Percentiles rank a stretch among this genome's conserved stretches.
Evolutionary conservation across 768 basidiomycete species (phyloP).

Genomic region (Suillus brevipes): DNA sequence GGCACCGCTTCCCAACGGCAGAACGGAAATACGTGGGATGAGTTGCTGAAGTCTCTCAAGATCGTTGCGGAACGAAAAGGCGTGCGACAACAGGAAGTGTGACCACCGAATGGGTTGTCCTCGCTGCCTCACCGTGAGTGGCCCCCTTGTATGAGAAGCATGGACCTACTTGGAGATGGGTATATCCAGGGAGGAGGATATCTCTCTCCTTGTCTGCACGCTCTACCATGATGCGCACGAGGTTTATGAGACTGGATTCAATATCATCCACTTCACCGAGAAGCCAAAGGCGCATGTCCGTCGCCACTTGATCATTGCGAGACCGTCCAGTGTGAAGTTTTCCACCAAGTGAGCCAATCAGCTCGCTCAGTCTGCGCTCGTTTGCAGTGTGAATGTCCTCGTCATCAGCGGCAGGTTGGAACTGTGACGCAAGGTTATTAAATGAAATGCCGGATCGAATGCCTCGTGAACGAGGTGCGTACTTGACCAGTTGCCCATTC

Average conservation of each 20-base stretch:
- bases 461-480: conserved; percentile 24
- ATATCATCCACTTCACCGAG: conserved; percentile 73
- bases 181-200: conserved; percentile 91
- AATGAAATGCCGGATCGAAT: neutral
- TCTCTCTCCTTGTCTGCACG: conserved; percentile 94
- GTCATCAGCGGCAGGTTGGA: conserved; percentile 78
- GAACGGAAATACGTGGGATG: conserved; percentile 85
- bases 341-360: conserved; percentile 90
- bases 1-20: conserved; percentile 92
- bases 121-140: conserved; percentile 52
- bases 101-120: conserved; percentile 99
- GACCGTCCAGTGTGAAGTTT: conserved; percentile 98
- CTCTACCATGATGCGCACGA: conserved; percentile 87
- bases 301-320: conserved; percentile 97
- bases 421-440: conserved; percentile 44
- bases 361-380: conserved; percentile 88
- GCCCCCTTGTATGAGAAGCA: neutral
- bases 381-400: conserved; percentile 99
- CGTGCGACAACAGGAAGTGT: conserved; percentile 92
- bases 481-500: conserved; percentile 87
- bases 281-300: conserved; percentile 97
- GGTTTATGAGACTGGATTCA: conserved; percentile 65
- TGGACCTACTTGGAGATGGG: conserved; percentile 85
- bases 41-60: conserved; percentile 82
- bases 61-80: conserved; percentile 90